Evolutionary conservation across 176 grass and related monocot genomes (phyloP), one percentile per base, ranked within the genome.

Genomic region (Hordeum marinum): DNA sequence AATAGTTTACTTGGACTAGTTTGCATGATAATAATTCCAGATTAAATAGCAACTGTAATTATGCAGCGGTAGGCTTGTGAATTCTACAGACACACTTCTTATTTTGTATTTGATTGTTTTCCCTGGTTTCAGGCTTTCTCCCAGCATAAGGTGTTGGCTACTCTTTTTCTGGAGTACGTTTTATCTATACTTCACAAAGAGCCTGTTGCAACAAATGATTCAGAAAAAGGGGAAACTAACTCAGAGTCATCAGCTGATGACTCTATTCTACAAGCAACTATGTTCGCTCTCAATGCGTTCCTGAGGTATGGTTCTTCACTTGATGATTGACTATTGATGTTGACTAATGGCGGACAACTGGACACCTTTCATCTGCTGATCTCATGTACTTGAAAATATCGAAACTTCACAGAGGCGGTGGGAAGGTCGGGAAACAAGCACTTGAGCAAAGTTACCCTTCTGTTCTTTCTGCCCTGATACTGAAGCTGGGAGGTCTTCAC

Each of bases 271-370:
- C 93, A 95, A 92, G 96, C 93, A 87, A 90, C 96, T 78, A 90
- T 90, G 85, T 92, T 98, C 89, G 93, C 93, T 85, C 86, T 98
- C 41, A 98, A 89, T 90, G 91, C 93, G 76, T 98, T 98, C 90
- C 70, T 98, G 68, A 98, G 96, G 96, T 98, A 79, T 61, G 68
- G 25, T 7, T 52, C 63, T 68, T 9, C 73, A 85, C 82, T 81
- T 85, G 52, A 67, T 89, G 63, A 40, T 66, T 72, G 35, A 82
- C 7, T 82, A 57, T 68, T 80, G 35, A 71, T 82, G 72, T 61
- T 75, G 13, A 60, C 11, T 68, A 73, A 50, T 62, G 25, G 48
- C 75, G 42, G 66, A 37, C 42, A 62, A 48, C 7, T 68, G 35
- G 35, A 59, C 50, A 60, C 37, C 15, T 79, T 80, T 55, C 18